Percentiles rank a stretch among this genome's conserved stretches.
phyloP scores from a whole-genome alignment of 768 basidiomycete genomes.

The Macrolepiota albuminosa region DNA sequence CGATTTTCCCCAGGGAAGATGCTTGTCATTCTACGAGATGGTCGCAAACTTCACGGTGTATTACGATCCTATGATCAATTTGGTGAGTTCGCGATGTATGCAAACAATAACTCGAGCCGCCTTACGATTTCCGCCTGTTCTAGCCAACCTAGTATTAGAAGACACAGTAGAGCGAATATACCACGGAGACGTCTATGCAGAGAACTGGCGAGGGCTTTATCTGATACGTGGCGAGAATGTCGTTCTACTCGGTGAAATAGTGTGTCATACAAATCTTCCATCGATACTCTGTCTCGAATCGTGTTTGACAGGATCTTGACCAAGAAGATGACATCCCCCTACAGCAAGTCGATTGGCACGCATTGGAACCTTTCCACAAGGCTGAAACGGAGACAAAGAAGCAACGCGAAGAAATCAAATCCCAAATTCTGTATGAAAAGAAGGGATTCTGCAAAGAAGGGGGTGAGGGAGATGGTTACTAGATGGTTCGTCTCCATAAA shows the following conservation, averaged over 20 bases:
- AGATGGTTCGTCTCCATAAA: slow-evolving; percentile 15
- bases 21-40: slow-evolving; percentile 94
- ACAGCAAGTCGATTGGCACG: slow-evolving; percentile 65
- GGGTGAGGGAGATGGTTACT: slow-evolving; percentile 96
- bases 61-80: slow-evolving; percentile 98
- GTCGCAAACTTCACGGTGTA: slow-evolving; percentile 93
- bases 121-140: neutral
- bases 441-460: slow-evolving; percentile 94
- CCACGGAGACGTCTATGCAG: slow-evolving; percentile 82
- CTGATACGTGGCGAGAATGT: slow-evolving; percentile 98
- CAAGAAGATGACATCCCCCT: slow-evolving; percentile 85
- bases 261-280: slow-evolving; percentile 31
- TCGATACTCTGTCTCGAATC: neutral
- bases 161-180: slow-evolving; percentile 95
- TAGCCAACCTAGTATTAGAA: slow-evolving; percentile 96
- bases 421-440: slow-evolving; percentile 76
- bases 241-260: slow-evolving; percentile 93
- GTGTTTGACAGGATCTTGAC: slow-evolving; percentile 72
- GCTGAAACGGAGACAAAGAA: slow-evolving; percentile 71
- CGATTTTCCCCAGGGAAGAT: slow-evolving; percentile 80
- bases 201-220: slow-evolving; percentile 84
- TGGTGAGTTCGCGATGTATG: slow-evolving; percentile 47
- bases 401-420: slow-evolving; percentile 76
- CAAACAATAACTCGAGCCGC: neutral
- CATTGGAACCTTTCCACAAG: slow-evolving; percentile 69